Conservation (phyloP, 1,284 basidiomycete species). For the Violaceomyces palustris region DNA sequence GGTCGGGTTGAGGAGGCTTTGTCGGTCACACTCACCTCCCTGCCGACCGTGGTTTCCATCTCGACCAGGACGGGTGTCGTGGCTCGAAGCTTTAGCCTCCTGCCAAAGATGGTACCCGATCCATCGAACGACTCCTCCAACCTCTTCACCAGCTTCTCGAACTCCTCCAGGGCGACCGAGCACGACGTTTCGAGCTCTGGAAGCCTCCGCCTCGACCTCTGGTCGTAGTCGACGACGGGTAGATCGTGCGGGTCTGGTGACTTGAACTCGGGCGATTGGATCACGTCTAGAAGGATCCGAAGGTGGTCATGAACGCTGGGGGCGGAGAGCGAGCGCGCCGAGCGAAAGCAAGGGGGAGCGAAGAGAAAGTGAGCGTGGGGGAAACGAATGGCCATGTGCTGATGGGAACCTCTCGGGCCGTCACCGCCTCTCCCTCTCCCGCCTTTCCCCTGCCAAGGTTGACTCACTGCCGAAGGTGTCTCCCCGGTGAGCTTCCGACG, state of each 20-base stretch:
- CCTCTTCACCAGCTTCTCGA: conserved; percentile 13
- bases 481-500: conserved; percentile 32
- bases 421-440: too few relatives aligned
- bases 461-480: conserved; percentile 38
- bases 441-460: too few relatives aligned
- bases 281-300: conserved; percentile 30
- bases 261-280: conserved; percentile 2
- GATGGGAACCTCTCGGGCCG: too few relatives aligned
- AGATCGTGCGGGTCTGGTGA: background rate
- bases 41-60: conserved; percentile 22
- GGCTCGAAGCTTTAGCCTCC: conserved; percentile 20
- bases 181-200: conserved; percentile 25
- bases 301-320: conserved; percentile 36
- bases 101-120: conserved; percentile 5
- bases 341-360: background rate
- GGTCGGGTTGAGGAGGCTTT: too few relatives aligned
- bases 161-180: conserved; percentile 22
- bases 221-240: conserved; percentile 37
- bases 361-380: too few relatives aligned
- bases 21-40: too few relatives aligned
- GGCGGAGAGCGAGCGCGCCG: background rate
- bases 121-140: conserved; percentile 15
- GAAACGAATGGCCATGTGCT: too few relatives aligned
- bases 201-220: conserved; percentile 15
- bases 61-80: conserved; percentile 39